phyloP scores from a whole-genome alignment of 2,329 filamentous ascomycete species.

The Neonectria coccinea region DNA sequence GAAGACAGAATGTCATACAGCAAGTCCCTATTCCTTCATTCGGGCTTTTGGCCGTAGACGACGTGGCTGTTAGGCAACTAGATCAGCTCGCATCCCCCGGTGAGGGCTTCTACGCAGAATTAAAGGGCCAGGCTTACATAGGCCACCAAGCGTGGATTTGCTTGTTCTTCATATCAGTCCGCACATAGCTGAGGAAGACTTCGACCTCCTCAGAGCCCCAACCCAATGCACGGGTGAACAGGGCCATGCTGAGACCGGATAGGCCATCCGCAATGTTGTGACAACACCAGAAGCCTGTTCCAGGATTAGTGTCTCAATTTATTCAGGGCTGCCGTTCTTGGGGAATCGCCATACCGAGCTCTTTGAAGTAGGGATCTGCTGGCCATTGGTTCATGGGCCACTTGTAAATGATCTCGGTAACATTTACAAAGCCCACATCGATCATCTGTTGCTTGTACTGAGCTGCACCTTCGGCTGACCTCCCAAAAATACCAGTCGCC shows the following conservation, averaged over 20 bases:
- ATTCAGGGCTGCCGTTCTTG: no score
- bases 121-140: slow-evolving; percentile 46
- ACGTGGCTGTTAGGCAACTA: slow-evolving; percentile 28
- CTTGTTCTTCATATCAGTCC: slow-evolving; percentile 50
- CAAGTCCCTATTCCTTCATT: slow-evolving; percentile 3
- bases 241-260: slow-evolving; percentile 52
- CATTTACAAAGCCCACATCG: slow-evolving; percentile 65
- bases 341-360: slow-evolving; percentile 54
- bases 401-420: slow-evolving; percentile 60
- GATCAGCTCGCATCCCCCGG: neutral
- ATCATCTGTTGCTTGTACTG: slow-evolving; percentile 54
- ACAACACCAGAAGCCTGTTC: slow-evolving; percentile 55
- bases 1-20: neutral
- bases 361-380: slow-evolving; percentile 62
- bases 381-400: slow-evolving; percentile 66
- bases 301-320: slow-evolving; percentile 40
- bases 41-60: slow-evolving; percentile 43
- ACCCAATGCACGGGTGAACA: slow-evolving; percentile 53
- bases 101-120: neutral
- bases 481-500: slow-evolving; percentile 46
- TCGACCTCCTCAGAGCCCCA: slow-evolving; percentile 51
- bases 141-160: slow-evolving; percentile 54
- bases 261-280: slow-evolving; percentile 51
- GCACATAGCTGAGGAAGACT: slow-evolving; percentile 49
- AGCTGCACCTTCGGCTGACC: slow-evolving; percentile 47